Percentiles rank a stretch among this genome's conserved stretches.
Evolutionary conservation across 2,329 filamentous ascomycete species (phyloP).

Genomic region (Hymenoscyphus scutula): DNA sequence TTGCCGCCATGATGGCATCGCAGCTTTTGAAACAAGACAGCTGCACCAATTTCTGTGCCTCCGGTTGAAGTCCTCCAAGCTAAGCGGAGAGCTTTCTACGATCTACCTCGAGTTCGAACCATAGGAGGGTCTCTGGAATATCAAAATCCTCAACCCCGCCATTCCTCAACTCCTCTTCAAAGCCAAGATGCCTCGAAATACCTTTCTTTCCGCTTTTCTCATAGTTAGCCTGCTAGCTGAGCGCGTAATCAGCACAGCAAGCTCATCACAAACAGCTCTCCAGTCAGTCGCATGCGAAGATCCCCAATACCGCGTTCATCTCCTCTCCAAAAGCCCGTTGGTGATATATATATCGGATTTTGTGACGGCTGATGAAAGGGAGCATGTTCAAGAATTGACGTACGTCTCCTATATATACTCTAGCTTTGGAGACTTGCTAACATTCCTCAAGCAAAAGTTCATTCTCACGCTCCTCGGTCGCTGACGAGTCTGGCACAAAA

Average conservation of each 20-base stretch:
- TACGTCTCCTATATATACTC: slow-evolving; percentile 34
- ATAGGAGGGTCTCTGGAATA: background rate
- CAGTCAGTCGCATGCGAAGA: slow-evolving; percentile 16
- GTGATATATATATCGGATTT: slow-evolving; percentile 57
- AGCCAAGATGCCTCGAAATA: background rate
- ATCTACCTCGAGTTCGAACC: no score
- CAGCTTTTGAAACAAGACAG: background rate
- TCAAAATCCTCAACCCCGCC: background rate
- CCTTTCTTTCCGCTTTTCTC: background rate
- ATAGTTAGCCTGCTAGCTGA: background rate
- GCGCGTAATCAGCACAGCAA: background rate
- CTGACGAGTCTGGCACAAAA: slow-evolving; percentile 45
- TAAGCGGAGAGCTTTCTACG: background rate
- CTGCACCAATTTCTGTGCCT: background rate
- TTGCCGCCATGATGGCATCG: background rate
- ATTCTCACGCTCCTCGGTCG: slow-evolving; percentile 46
- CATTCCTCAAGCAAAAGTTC: slow-evolving; percentile 19
- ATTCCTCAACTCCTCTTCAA: slow-evolving; percentile 9
- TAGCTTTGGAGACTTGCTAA: background rate
- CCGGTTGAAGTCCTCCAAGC: background rate
- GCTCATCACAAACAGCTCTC: slow-evolving; percentile 8
- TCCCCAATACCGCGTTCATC: slow-evolving; percentile 38
- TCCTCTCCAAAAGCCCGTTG: slow-evolving; percentile 51
- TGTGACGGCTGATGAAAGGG: slow-evolving; percentile 44
- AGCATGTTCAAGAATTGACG: slow-evolving; percentile 52